Base-by-base conservation (phyloP, 768 basidiomycete species). In the Russula olivacea region DNA sequence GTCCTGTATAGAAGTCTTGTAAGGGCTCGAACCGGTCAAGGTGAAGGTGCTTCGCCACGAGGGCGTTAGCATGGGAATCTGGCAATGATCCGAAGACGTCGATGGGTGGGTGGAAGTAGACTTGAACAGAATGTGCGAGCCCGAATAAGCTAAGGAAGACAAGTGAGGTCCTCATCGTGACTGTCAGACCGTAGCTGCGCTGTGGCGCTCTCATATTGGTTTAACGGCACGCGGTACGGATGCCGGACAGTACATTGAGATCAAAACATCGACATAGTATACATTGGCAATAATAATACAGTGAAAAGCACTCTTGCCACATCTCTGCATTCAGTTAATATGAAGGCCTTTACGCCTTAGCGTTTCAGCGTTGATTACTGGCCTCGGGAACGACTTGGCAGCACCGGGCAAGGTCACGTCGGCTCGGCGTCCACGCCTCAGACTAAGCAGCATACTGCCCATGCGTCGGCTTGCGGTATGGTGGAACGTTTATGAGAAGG, bases 11-110 rank as follows among this genome's bases (percentile, higher is more conserved):
- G 53, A 64, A 68, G 58, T 76, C 76, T 57, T 67, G 73, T 32
- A 84, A 71, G 28, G 76, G 74, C 69, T 88, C 86, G 66, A 85
- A 85, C 21, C 74, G 74, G 68, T 90, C 89, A 6, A 90, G 79
- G n/a, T 85, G 84, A 12, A 91, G 80, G 71, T 91, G 88, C 58
- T 80, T 82, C 21, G 87, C 81, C 36, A 91, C 76, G 7, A 78
- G 82, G 40, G 82, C 78, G 68, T 80, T 83, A 48, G 85, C 85
- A 55, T 55, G 7, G 12, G 55, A 55, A n/a, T 53, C 51, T 36
- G 59, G 49, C 30, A 61, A 23, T 4, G 17, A 38, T 21, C 47
- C 55, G 6, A 40, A 8, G 25, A 41, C 28, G 12, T 5, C 1
- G 32, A 63, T 32, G 6, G 32, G 53, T 34, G 67, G 66, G 25